Conservation (phyloP, 371 early-diverging fungal species). For the Rhizopus stolonifer region DNA sequence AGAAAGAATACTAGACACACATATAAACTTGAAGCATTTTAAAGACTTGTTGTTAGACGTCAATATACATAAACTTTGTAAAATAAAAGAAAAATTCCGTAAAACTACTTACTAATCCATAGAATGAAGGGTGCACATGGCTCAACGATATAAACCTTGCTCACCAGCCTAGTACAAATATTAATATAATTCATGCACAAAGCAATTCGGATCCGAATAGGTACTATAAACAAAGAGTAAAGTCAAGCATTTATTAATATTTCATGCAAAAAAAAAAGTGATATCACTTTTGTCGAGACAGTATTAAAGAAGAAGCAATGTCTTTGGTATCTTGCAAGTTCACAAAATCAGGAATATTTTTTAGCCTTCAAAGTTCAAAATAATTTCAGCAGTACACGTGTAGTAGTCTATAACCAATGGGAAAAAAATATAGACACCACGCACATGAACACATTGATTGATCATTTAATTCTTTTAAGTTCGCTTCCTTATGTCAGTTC, state of each 20-base stretch:
- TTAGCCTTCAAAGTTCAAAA: constrained; percentile 7
- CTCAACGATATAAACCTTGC: constrained; percentile 3
- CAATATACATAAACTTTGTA: constrained; percentile 15
- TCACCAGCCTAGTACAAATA: constrained; percentile 1
- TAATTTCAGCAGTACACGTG: constrained; percentile 22
- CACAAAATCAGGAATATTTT: constrained; percentile 4
- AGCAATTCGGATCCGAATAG: not conserved
- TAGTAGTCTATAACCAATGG: constrained; percentile 25
- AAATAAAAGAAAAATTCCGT: not conserved
- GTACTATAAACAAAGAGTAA: not conserved
- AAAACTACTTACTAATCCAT: too few species aligned
- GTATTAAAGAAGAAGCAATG: not conserved
- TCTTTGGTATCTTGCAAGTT: constrained; percentile 10
- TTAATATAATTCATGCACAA: constrained; percentile 10
- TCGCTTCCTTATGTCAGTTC: constrained; percentile 7
- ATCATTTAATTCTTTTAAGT: not conserved
- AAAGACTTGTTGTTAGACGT: constrained; percentile 4
- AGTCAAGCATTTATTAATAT: not conserved
- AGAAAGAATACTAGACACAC: not conserved
- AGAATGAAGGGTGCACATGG: constrained; percentile 16
- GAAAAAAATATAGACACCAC: not conserved
- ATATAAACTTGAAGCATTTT: not conserved
- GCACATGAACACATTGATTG: not conserved
- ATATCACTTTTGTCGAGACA: constrained; percentile 4
- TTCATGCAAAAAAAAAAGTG: not conserved